These are phyloP conservation scores for Nemania bipapillata DNA, from an alignment of 2,329 filamentous ascomycete genomes.

Conservation along the genomic window DNA sequence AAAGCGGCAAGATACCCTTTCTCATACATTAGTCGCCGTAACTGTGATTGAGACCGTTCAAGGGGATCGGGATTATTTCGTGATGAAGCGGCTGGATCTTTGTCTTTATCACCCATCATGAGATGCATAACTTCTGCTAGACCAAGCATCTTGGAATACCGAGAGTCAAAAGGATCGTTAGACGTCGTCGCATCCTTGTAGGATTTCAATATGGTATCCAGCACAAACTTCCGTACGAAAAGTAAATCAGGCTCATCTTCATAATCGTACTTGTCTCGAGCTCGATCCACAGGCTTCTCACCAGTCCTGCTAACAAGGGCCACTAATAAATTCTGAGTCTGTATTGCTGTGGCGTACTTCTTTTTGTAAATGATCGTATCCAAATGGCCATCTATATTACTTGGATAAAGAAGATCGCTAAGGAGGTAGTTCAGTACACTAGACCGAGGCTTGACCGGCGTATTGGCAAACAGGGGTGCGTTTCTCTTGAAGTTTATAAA, in stretches of 20 bases:
- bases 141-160: conserved; percentile 87
- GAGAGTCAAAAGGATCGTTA: conserved; percentile 81
- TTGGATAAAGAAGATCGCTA: conserved; percentile 74
- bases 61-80: conserved; percentile 51
- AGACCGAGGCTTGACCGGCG: conserved; percentile 92
- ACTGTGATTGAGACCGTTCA: conserved; percentile 77
- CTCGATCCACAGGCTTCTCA: conserved; percentile 73
- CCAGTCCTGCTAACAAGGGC: conserved; percentile 88
- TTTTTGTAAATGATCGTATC: conserved; percentile 85
- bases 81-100: conserved; percentile 59
- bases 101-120: conserved; percentile 85
- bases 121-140: conserved; percentile 92
- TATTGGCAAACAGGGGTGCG: conserved; percentile 81
- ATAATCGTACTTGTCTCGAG: conserved; percentile 68
- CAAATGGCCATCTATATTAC: conserved; percentile 72
- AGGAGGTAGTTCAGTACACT: conserved; percentile 94
- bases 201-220: conserved; percentile 90
- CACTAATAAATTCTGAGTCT: conserved; percentile 86
- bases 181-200: conserved; percentile 88
- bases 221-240: conserved; percentile 92
- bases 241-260: conserved; percentile 85
- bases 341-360: conserved; percentile 82
- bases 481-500: conserved; percentile 99
- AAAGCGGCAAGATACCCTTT: conserved; percentile 92
- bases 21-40: conserved; percentile 96